Evolutionary conservation across 139 green algal genomes (phyloP).

Genomic region (Closterium sp.): DNA sequence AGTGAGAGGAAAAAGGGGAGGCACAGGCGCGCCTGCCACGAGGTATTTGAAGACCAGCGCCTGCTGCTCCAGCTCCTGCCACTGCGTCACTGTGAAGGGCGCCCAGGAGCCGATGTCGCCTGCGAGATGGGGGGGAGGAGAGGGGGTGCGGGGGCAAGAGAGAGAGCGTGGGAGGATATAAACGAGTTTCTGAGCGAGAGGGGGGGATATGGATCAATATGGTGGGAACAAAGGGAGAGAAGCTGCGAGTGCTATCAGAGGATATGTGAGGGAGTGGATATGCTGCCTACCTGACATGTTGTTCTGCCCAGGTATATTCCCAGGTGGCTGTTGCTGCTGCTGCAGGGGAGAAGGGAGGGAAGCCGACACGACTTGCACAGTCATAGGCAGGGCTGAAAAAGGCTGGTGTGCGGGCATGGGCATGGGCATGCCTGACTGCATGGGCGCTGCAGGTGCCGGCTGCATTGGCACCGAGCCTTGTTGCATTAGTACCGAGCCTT

Average conservation of each 20-base stretch:
- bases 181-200: neutral
- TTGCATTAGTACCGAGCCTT: neutral
- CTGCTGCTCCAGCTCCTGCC: constrained; percentile 32
- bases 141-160: neutral
- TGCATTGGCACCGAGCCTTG: neutral
- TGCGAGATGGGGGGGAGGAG: neutral
- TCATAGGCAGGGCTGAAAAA: neutral
- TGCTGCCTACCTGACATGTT: neutral
- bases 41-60: constrained; percentile 23
- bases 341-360: neutral
- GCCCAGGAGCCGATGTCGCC: neutral
- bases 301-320: neutral
- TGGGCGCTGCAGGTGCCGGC: neutral
- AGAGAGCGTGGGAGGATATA: neutral
- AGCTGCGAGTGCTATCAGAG: neutral
- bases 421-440: neutral
- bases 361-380: neutral
- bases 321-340: neutral
- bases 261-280: neutral
- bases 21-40: neutral
- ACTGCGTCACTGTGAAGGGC: constrained; percentile 13
- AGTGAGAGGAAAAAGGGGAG: neutral
- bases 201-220: neutral
- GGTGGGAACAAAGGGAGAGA: neutral
- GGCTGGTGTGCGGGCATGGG: neutral